Conservation (phyloP, 2,329 filamentous ascomycete species). For the Sporothrix pseudoabietina region DNA sequence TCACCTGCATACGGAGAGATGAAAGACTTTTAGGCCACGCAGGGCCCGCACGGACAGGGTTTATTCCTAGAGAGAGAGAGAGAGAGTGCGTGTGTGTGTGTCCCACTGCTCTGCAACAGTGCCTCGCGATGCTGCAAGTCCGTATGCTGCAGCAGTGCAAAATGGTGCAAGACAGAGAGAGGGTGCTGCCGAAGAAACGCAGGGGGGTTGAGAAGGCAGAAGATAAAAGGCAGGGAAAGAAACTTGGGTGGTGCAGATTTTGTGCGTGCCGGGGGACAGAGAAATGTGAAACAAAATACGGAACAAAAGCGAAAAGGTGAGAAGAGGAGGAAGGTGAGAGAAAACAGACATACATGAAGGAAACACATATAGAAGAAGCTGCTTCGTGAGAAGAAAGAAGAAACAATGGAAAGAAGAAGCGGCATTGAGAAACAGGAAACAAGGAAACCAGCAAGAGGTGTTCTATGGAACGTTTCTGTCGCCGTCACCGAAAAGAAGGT, state of each 20-base stretch:
- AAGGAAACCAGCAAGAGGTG: background rate
- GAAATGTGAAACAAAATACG: slow-evolving; percentile 15
- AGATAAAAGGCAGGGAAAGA: background rate
- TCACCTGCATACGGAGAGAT: slow-evolving; percentile 16
- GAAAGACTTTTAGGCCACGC: background rate
- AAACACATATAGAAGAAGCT: background rate
- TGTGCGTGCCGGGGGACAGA: background rate
- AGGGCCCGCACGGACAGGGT: background rate
- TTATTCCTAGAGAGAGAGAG: background rate
- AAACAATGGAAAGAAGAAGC: background rate
- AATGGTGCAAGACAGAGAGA: background rate
- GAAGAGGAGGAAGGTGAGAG: background rate
- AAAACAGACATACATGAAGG: background rate
- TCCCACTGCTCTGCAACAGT: slow-evolving; percentile 8
- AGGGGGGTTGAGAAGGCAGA: slow-evolving; percentile 6
- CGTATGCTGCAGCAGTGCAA: background rate
- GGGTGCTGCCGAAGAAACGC: background rate
- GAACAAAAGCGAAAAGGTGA: background rate
- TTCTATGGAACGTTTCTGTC: background rate
- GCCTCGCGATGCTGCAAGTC: slow-evolving; percentile 15
- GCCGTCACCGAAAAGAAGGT: background rate
- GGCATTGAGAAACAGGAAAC: background rate
- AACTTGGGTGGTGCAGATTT: slow-evolving; percentile 11
- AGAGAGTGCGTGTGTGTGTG: background rate
- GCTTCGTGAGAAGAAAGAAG: background rate